phyloP scores from a whole-genome alignment of 352 stramenopile genomes.

The Globisporangium uncinulatum region DNA sequence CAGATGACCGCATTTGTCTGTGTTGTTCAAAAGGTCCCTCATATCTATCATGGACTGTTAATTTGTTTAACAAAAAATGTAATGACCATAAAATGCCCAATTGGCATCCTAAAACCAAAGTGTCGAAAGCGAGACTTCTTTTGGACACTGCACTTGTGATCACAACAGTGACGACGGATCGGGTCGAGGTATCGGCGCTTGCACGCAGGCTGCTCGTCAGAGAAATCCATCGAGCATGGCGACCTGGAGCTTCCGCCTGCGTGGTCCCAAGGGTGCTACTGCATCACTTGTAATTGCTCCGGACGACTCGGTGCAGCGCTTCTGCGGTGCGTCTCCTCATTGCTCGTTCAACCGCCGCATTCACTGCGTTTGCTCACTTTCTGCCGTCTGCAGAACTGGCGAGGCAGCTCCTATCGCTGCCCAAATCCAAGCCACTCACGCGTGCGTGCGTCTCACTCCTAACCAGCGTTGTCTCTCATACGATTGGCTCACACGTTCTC shows the following conservation, averaged over 20 bases:
- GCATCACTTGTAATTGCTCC: conserved; percentile 45
- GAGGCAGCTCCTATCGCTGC: conserved; percentile 35
- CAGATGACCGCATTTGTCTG: too few relatives aligned
- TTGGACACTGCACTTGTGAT: too few relatives aligned
- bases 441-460: conserved; percentile 21
- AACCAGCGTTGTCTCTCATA: too few relatives aligned
- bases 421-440: conserved; percentile 30
- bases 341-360: background rate
- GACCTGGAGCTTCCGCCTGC: conserved; percentile 68
- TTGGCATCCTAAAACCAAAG: too few relatives aligned
- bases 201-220: too few relatives aligned
- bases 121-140: too few relatives aligned
- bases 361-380: background rate
- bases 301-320: conserved; percentile 26
- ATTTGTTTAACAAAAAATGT: too few relatives aligned
- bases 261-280: conserved; percentile 49
- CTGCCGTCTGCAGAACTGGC: conserved; percentile 26
- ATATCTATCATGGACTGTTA: too few relatives aligned
- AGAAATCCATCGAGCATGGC: background rate
- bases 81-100: too few relatives aligned
- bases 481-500: background rate
- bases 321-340: conserved; percentile 35
- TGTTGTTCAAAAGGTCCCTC: too few relatives aligned
- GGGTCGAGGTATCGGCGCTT: too few relatives aligned
- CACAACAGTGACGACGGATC: too few relatives aligned